These are phyloP conservation scores for Boletus sensibilis DNA, from an alignment of 768 basidiomycete species.

Conservation along the genomic window DNA sequence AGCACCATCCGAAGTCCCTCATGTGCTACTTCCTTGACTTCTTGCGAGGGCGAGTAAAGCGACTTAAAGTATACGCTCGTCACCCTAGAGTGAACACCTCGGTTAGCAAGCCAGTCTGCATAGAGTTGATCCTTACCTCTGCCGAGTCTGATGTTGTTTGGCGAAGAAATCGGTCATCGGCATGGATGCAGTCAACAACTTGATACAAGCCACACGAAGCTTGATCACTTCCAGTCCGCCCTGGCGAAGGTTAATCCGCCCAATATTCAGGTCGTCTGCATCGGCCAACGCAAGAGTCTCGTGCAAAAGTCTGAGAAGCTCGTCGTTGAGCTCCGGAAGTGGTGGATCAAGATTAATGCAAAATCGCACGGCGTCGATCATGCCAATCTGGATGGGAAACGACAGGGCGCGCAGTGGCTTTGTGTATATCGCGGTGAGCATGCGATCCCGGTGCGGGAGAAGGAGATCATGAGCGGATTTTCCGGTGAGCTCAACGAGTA, in stretches of 20 bases:
- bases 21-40: constrained; percentile 94
- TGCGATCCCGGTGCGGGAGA: constrained; percentile 79
- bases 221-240: constrained; percentile 79
- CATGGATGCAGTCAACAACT: constrained; percentile 91
- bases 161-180: constrained; percentile 91
- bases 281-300: constrained; percentile 95
- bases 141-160: constrained; percentile 78
- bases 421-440: constrained; percentile 89
- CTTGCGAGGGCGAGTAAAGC: constrained; percentile 84
- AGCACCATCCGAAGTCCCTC: constrained; percentile 89
- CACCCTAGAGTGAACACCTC: constrained; percentile 51
- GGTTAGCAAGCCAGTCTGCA: neutral
- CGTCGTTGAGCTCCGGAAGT: constrained; percentile 88
- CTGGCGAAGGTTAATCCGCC: constrained; percentile 74
- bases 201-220: constrained; percentile 91
- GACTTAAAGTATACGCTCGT: constrained; percentile 98
- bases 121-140: constrained; percentile 53
- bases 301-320: constrained; percentile 85
- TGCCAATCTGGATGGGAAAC: constrained; percentile 93
- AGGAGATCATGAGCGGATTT: constrained; percentile 78
- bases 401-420: constrained; percentile 94
- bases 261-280: constrained; percentile 86
- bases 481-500: constrained; percentile 72
- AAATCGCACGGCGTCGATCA: constrained; percentile 96
- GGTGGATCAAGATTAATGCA: constrained; percentile 88